phyloP scores from a whole-genome alignment of 2,329 filamentous ascomycete species.

The Madurella mycetomatis region DNA sequence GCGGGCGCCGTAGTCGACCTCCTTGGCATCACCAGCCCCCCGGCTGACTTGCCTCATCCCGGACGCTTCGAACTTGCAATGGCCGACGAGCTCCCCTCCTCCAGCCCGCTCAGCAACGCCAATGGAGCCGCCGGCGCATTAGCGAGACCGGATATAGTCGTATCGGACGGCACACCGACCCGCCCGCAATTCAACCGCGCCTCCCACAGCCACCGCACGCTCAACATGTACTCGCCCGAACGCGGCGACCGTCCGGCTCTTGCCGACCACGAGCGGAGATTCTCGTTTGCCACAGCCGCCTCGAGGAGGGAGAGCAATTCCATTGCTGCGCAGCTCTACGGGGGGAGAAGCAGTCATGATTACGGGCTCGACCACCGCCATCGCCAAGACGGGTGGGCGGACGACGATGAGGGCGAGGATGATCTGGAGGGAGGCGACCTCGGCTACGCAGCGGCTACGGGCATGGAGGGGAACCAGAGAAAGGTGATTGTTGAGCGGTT shows the following conservation, averaged over 20 bases:
- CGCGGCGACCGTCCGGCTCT: constrained; percentile 24
- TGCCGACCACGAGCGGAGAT: constrained; percentile 47
- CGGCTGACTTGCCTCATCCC: constrained; percentile 65
- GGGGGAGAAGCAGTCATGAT: constrained; percentile 19
- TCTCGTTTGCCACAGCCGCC: constrained; percentile 49
- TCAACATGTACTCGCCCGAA: constrained; percentile 30
- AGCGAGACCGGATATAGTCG: background rate
- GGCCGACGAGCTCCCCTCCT: constrained; percentile 30
- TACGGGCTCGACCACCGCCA: background rate
- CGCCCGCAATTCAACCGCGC: constrained; percentile 23
- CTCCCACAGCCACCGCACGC: constrained; percentile 21
- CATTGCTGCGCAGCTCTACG: constrained; percentile 51
- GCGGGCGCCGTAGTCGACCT: constrained; percentile 54
- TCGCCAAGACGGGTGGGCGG: constrained; percentile 54
- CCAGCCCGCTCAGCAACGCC: constrained; percentile 18
- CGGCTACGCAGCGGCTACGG: constrained; percentile 89
- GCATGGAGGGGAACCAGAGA: constrained; percentile 83
- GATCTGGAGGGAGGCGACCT: constrained; percentile 80
- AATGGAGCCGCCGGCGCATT: constrained; percentile 6
- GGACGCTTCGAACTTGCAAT: constrained; percentile 66
- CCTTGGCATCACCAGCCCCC: constrained; percentile 59
- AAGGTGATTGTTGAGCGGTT: constrained; percentile 96
- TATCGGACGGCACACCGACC: constrained; percentile 6
- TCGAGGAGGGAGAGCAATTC: constrained; percentile 45
- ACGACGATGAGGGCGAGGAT: constrained; percentile 62